Conservation (phyloP, 495 filamentous ascomycete species). For the Podospora didyma region DNA sequence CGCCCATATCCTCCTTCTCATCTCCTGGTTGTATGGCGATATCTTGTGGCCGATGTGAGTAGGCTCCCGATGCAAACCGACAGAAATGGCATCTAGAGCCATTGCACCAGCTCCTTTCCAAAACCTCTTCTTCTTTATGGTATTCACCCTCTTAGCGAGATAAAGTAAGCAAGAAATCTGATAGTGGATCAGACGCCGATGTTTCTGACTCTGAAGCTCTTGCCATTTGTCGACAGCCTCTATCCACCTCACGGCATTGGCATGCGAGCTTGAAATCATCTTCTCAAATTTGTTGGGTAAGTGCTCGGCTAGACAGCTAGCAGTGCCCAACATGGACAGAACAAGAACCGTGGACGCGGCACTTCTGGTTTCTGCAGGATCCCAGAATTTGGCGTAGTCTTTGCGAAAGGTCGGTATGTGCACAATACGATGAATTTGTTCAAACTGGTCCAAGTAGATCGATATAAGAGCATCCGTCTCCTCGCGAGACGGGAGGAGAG, state of each 20-base stretch:
- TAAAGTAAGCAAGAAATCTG: constrained; percentile 43
- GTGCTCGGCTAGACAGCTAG: constrained; percentile 33
- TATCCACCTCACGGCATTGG: constrained; percentile 35
- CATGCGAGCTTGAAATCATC: constrained; percentile 30
- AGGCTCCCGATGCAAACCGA: constrained; percentile 55
- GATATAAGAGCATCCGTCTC: constrained; percentile 34
- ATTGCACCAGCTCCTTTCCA: constrained; percentile 55
- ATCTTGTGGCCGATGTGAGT: constrained; percentile 29
- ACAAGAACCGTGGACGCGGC: constrained; percentile 46
- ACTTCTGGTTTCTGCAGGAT: constrained; percentile 30
- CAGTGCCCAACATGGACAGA: constrained; percentile 37
- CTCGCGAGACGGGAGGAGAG: constrained; percentile 34
- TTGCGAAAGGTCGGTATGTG: constrained; percentile 42
- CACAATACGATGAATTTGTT: constrained; percentile 44
- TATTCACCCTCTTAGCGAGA: constrained; percentile 42
- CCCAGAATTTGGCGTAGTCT: constrained; percentile 44
- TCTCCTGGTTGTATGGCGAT: constrained; percentile 56
- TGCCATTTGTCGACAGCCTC: constrained; percentile 35
- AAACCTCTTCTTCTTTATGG: constrained; percentile 45
- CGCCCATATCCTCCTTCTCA: constrained; percentile 62
- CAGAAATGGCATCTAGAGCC: constrained; percentile 52
- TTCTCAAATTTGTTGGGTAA: constrained; percentile 31
- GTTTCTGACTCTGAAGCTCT: constrained; percentile 36
- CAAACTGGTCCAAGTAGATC: constrained; percentile 42
- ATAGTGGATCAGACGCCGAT: constrained; percentile 41